Evolutionary conservation across 352 stramenopile species (phyloP).

Genomic region (Phytophthora meadii): DNA sequence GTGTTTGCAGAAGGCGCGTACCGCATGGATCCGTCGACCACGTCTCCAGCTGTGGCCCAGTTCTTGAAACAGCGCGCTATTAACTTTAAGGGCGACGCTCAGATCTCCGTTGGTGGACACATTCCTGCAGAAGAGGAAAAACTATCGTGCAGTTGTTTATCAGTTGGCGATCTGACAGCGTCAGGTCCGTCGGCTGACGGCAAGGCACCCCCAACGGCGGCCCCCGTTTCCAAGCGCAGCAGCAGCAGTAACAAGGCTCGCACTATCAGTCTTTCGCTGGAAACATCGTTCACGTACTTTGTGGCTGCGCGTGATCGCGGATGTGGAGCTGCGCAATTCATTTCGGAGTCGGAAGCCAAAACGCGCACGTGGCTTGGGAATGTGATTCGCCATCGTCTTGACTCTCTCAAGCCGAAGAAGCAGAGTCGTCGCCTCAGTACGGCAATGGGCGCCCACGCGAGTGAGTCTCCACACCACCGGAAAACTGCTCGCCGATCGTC

Average conservation of each 20-base stretch:
- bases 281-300: conserved; percentile 83
- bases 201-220: conserved; percentile 23
- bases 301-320: conserved; percentile 63
- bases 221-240: conserved; percentile 43
- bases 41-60: conserved; percentile 58
- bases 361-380: conserved; percentile 71
- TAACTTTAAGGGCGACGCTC: conserved; percentile 74
- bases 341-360: conserved; percentile 64
- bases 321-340: conserved; percentile 58
- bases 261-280: conserved; percentile 75
- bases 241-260: conserved; percentile 76
- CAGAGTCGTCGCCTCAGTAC: conserved; percentile 56
- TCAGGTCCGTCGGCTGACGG: conserved; percentile 24
- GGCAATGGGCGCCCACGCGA: conserved; percentile 38
- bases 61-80: conserved; percentile 73
- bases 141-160: conserved; percentile 71
- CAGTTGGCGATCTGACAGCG: conserved; percentile 58
- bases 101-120: conserved; percentile 53
- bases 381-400: conserved; percentile 65
- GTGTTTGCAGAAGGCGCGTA: conserved; percentile 80
- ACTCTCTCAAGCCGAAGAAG: conserved; percentile 72
- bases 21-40: conserved; percentile 56
- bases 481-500: conserved; percentile 56
- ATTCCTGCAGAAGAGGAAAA: conserved; percentile 64
- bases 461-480: conserved; percentile 45